Percentiles rank a stretch among this genome's conserved stretches.
Evolutionary conservation across 139 green algal species (phyloP).

Genomic region (Protoeuglena noctilucae): DNA sequence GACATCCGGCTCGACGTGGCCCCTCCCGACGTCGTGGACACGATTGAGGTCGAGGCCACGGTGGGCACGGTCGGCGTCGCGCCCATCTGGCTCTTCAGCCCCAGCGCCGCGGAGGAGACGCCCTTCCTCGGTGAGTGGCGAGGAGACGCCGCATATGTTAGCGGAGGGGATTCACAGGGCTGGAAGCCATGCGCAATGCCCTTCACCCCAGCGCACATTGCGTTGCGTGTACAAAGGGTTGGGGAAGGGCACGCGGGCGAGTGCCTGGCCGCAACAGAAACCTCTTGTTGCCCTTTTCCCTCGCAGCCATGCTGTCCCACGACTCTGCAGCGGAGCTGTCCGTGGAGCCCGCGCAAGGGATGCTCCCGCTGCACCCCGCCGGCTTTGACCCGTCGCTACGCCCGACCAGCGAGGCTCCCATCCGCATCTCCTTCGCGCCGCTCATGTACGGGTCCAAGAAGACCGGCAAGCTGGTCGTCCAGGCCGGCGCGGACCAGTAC

Average conservation of each 20-base stretch:
- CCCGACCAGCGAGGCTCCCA: not conserved
- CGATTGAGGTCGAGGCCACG: slow-evolving; percentile 6
- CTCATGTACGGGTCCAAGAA: not conserved
- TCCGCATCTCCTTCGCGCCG: not conserved
- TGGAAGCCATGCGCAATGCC: too few species aligned
- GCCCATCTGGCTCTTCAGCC: not conserved
- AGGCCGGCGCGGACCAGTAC: not conserved
- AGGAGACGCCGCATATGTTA: too few species aligned
- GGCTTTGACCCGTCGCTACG: not conserved
- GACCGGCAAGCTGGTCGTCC: not conserved
- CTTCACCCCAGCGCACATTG: too few species aligned
- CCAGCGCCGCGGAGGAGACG: too few species aligned
- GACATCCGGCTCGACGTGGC: slow-evolving; percentile 16
- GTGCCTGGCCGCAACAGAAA: too few species aligned
- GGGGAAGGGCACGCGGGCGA: too few species aligned
- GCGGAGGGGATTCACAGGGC: too few species aligned
- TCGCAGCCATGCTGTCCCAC: not conserved
- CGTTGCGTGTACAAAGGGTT: too few species aligned
- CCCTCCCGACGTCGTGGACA: slow-evolving; percentile 11
- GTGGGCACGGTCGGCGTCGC: not conserved
- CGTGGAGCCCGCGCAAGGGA: not conserved
- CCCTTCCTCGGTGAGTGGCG: too few species aligned
- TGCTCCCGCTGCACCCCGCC: not conserved
- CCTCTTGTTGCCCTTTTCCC: not conserved
- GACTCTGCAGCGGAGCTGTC: not conserved